A percentile compares a stretch with the other conserved stretches of the same genome.
phyloP scores from a whole-genome alignment of 306 rosid genomes.

The Myrica gale region DNA sequence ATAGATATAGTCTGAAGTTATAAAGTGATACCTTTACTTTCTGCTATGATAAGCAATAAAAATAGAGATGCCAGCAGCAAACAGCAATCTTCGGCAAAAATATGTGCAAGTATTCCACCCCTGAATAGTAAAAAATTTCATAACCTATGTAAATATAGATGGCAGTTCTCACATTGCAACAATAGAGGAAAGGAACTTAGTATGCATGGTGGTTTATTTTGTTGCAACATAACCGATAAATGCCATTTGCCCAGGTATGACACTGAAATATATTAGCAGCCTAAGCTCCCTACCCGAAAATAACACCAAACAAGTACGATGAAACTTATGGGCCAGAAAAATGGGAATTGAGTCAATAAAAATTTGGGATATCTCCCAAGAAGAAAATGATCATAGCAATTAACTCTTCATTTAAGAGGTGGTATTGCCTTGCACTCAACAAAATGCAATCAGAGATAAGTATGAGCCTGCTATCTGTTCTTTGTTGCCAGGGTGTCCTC shows the following conservation, averaged over 20 bases:
- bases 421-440: background rate
- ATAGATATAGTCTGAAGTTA: background rate
- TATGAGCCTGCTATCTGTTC: background rate
- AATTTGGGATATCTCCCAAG: background rate
- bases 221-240: too few species aligned
- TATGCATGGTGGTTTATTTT: too few species aligned
- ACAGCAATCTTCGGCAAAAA: slow-evolving; percentile 49
- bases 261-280: background rate
- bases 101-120: slow-evolving; percentile 52
- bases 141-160: slow-evolving; percentile 6
- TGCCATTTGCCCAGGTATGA: background rate
- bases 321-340: slow-evolving; percentile 1
- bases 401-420: background rate
- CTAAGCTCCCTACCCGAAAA: background rate
- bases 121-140: slow-evolving; percentile 40
- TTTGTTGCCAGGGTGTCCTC: background rate
- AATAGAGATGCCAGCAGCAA: slow-evolving; percentile 53
- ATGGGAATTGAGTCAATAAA: background rate
- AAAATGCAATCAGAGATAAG: background rate
- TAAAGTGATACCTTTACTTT: slow-evolving; percentile 57
- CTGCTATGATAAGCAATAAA: slow-evolving; percentile 58
- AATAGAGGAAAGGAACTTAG: slow-evolving; percentile 9
- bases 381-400: background rate
- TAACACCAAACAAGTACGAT: background rate
- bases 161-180: slow-evolving; percentile 5